Evolutionary conservation across 805 yeast species (phyloP).

Genomic region (Ogataea kodamae): DNA sequence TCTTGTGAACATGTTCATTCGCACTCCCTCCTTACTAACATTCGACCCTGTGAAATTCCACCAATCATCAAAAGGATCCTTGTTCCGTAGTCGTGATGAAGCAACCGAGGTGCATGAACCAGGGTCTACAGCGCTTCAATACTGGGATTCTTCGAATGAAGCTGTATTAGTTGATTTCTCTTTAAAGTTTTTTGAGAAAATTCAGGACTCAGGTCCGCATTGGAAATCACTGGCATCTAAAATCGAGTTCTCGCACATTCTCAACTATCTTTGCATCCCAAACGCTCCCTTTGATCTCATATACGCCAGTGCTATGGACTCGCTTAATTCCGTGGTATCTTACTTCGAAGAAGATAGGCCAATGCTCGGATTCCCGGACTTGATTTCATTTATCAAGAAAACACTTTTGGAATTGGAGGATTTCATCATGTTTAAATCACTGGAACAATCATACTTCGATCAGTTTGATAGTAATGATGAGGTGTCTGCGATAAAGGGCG

Average conservation of each 20-base stretch:
- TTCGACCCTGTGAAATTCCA: constrained; percentile 45
- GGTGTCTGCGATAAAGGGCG: constrained; percentile 27
- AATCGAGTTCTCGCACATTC: constrained; percentile 42
- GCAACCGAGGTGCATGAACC: constrained; percentile 40
- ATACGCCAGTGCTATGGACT: constrained; percentile 50
- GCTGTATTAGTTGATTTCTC: constrained; percentile 49
- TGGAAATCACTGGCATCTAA: constrained; percentile 40
- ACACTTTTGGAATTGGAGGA: constrained; percentile 19
- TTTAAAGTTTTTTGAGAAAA: constrained; percentile 46
- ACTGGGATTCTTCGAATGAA: constrained; percentile 52
- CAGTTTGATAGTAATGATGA: constrained; percentile 30
- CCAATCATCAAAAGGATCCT: constrained; percentile 36
- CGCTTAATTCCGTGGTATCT: constrained; percentile 52
- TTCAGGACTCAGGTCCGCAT: constrained; percentile 49
- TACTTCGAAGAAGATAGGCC: constrained; percentile 54
- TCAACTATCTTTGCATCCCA: constrained; percentile 44
- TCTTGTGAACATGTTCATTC: constrained; percentile 42
- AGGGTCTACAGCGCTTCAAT: constrained; percentile 37
- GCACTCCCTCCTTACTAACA: constrained; percentile 38
- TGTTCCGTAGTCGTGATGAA: constrained; percentile 43
- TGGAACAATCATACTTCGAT: constrained; percentile 36
- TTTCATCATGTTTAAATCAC: constrained; percentile 29
- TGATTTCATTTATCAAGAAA: constrained; percentile 17
- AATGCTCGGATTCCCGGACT: constrained; percentile 39
- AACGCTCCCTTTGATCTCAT: constrained; percentile 62